Evolutionary conservation across 331 rosid species (phyloP), one percentile per base, ranked within the genome.

Genomic region (Saraca asoca): DNA sequence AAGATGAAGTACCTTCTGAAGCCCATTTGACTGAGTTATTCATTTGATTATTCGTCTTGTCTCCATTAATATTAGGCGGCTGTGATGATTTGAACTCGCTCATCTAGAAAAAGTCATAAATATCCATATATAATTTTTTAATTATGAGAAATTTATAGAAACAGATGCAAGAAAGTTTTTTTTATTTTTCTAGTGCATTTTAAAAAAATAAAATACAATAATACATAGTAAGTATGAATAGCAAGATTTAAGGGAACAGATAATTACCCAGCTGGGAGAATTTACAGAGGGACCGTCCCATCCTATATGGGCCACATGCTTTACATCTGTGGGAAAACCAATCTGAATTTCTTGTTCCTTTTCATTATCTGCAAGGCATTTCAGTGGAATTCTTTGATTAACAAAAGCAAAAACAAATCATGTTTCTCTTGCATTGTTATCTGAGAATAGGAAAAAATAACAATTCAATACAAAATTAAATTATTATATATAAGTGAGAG

Each of bases 251-350:
- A 54, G 29, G 58, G 51, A 19, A 20, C 7, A 49, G 7, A 49
- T 17, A 39, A 64, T 71, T 82, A 92, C 98, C 98, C 95, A 88
- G 90, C 89, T 84, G 0, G 98, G 95, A 70, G 95, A 78, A 78
- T 80, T 86, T 69, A 87, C 96, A 3, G 98, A 81, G 9, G 91
- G 95, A 44, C 96, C 95, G 65, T 93, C 98, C 94, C 95, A 90
- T 55, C 98, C 98, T 71, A 93, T 88, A 58, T 93, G 96, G 48
- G 95, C 97, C 57, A 90, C 98, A 64, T 93, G 98, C 80, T 90
- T 90, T 61, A 93, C 98, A 76, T 93, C 98, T n/a, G 98, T 93
- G 12, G 98, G 98, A 52, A 1, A 0, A 24, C 98, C 98, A 14
- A 90, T 93, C 68, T 93, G 84, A 68, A 93, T 87, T 1, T 90